Evolutionary conservation across 176 grass and related monocot species (phyloP), one percentile per base, ranked within the genome.

Genomic region (Pharus latifolius): DNA sequence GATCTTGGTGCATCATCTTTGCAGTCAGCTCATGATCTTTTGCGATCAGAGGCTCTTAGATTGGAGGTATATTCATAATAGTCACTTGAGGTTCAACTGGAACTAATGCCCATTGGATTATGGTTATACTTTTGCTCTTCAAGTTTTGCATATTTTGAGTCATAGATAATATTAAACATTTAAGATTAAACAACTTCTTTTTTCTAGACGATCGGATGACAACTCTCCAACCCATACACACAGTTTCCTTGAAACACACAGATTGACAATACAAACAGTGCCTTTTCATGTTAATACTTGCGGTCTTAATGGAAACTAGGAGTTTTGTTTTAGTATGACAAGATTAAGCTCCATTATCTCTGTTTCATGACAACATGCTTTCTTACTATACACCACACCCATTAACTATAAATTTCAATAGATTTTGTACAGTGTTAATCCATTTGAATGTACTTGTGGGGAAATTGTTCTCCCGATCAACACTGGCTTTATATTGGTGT

Each of bases 1-100:
- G 95, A 99, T 79, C 82, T 99, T 46, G 95, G 95, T 41, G 90
- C 90, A 69, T 86, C 76, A 42, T 94, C 95, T 80, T 70, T 99
- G 60, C 58, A 70, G 70, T 91, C 84, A 12, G 90, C 84, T 61
- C 95, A 99, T 46, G 80, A 94, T 74, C 84, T 99, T 33, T 55
- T 99, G 70, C 43, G 42, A 40, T 80, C 67, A 8, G 84, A 99
- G 1, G 73, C 86, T 13, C 76, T 99, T 54, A 82, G 87, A 83
- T 77, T 99, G 29, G 90, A 99, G 95, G 95, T 99, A 87, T 32
- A 18, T 74, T 54, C 25, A 60, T 56, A 32, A 49, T 56, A 7
- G 27, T 26, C 17, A 25, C 33, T 65, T 77, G 38, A 56, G 45
- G 14, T 65, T 46, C 43, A 26, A 38, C 9, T 9, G 35, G 8